phyloP scores from a whole-genome alignment of 2,329 filamentous ascomycete genomes.

The Cladosporium sp. region DNA sequence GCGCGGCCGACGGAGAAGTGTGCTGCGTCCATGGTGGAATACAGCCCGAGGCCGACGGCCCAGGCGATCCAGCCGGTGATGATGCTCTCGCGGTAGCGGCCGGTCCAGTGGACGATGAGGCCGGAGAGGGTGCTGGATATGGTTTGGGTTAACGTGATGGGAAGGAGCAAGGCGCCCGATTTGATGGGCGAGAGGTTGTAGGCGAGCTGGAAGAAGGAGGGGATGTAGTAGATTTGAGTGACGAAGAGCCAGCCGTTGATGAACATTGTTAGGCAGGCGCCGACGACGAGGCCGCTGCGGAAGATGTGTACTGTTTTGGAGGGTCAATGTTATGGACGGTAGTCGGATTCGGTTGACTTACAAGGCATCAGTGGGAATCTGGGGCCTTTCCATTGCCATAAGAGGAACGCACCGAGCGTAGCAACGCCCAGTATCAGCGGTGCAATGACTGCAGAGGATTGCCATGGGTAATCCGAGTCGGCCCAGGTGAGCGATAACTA shows the following conservation, averaged over 20 bases:
- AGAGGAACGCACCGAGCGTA: constrained; percentile 44
- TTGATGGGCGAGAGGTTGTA: constrained; percentile 17
- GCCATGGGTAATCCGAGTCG: constrained; percentile 53
- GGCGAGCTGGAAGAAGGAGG: constrained; percentile 18
- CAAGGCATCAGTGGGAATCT: constrained; percentile 44
- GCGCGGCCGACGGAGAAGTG: constrained; percentile 45
- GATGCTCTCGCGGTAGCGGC: constrained; percentile 31
- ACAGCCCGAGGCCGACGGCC: constrained; percentile 17
- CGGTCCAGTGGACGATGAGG: constrained; percentile 18
- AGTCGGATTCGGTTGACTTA: constrained; percentile 16
- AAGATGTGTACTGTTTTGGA: constrained; percentile 45
- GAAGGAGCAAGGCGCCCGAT: constrained; percentile 15
- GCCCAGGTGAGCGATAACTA: constrained; percentile 47
- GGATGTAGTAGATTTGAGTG: constrained; percentile 45
- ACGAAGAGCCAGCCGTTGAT: constrained; percentile 56
- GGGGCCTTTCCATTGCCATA: constrained; percentile 50
- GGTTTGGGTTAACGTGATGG: constrained; percentile 17
- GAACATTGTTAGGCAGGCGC: constrained; percentile 42
- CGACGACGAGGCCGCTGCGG: constrained; percentile 48
- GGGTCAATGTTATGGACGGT: neutral
- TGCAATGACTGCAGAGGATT: constrained; percentile 33
- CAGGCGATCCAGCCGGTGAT: constrained; percentile 33
- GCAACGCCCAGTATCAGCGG: constrained; percentile 40
- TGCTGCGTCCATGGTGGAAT: constrained; percentile 14
- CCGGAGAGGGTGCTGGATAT: constrained; percentile 17